Conservation (phyloP, 495 filamentous ascomycete species). For the Daldinia grandis region DNA sequence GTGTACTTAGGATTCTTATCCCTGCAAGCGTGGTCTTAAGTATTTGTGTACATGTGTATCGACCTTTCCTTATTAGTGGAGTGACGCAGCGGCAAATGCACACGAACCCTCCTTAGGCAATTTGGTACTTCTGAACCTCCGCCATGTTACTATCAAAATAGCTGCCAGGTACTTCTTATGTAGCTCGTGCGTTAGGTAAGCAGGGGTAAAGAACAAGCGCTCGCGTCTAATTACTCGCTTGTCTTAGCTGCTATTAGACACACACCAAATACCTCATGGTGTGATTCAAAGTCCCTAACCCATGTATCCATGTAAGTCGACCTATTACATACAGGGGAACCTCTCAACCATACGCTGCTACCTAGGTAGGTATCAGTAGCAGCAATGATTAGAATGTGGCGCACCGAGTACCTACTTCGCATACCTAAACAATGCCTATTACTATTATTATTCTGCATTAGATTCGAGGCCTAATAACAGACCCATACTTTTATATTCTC, state of each 20-base stretch:
- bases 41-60: neutral
- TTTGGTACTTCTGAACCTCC: slow-evolving; percentile 28
- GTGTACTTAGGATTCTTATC: slow-evolving; percentile 35
- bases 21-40: slow-evolving; percentile 11
- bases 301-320: neutral
- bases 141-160: slow-evolving; percentile 24
- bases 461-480: neutral
- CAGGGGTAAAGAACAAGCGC: slow-evolving; percentile 26
- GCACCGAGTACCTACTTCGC: neutral
- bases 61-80: slow-evolving; percentile 36
- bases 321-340: neutral
- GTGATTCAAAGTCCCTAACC: slow-evolving; percentile 14
- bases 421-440: slow-evolving; percentile 1
- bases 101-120: slow-evolving; percentile 35
- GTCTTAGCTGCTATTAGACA: slow-evolving; percentile 5
- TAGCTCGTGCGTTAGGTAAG: slow-evolving; percentile 26
- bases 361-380: neutral
- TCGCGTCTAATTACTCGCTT: slow-evolving; percentile 42
- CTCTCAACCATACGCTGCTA: neutral
- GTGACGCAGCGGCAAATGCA: slow-evolving; percentile 30
- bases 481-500: slow-evolving; percentile 3
- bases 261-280: slow-evolving; percentile 9
- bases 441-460: slow-evolving; percentile 20
- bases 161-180: slow-evolving; percentile 13
- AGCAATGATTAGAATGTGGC: neutral